These are phyloP conservation scores for Juncus effusus DNA, from an alignment of 176 grass and related monocot species.

Conservation along the genomic window DNA sequence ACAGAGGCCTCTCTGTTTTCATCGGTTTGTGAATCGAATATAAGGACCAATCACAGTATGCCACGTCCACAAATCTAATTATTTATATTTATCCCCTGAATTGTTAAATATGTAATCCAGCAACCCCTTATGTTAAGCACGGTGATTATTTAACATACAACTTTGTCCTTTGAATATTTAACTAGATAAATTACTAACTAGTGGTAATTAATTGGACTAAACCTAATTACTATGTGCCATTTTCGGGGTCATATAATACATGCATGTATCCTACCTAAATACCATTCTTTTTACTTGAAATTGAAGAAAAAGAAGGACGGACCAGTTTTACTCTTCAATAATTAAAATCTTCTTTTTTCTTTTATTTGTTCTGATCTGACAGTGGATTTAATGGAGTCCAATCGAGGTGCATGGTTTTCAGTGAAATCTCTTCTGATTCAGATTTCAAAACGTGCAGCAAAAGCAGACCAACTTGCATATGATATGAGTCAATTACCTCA, in stretches of 20 bases:
- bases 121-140: not conserved
- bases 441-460: not conserved
- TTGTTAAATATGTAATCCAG: slow-evolving; percentile 5
- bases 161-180: too few relatives aligned
- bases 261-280: too few relatives aligned
- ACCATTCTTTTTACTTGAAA: too few relatives aligned
- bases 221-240: too few relatives aligned
- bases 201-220: too few relatives aligned
- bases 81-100: slow-evolving; percentile 13
- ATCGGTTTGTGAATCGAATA: slow-evolving; percentile 16
- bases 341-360: too few relatives aligned
- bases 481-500: not conserved
- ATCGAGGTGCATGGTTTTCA: not conserved
- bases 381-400: not conserved
- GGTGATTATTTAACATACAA: not conserved
- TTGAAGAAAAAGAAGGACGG: too few relatives aligned
- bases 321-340: too few relatives aligned
- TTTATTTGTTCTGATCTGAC: too few relatives aligned
- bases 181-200: too few relatives aligned
- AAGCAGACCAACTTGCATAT: not conserved
- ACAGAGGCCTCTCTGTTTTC: slow-evolving; percentile 14
- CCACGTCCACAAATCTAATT: slow-evolving; percentile 2
- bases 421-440: not conserved
- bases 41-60: slow-evolving; percentile 20
- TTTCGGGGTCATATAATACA: too few relatives aligned